phyloP scores from a whole-genome alignment of 202 grass and related monocot genomes.

The Hordeum pubiflorum region DNA sequence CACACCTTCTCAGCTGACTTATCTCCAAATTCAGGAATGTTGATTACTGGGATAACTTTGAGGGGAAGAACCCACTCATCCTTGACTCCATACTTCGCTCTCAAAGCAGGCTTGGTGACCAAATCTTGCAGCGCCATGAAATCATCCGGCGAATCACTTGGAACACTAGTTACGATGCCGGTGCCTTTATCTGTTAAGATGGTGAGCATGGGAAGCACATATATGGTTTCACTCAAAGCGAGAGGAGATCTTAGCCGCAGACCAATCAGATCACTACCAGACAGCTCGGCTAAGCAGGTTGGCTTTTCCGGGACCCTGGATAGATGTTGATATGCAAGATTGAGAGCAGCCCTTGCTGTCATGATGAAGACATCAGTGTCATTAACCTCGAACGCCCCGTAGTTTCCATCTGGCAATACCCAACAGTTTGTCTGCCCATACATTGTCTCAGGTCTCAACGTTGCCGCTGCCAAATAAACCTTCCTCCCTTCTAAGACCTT shows the following conservation, averaged over 20 bases:
- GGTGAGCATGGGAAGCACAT: conserved; percentile 75
- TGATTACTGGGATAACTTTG: conserved; percentile 56
- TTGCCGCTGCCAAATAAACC: conserved; percentile 72
- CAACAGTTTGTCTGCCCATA: conserved; percentile 84
- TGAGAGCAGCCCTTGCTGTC: conserved; percentile 58
- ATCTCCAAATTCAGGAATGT: conserved; percentile 72
- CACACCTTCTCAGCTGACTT: conserved; percentile 62
- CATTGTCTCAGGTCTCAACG: conserved; percentile 76
- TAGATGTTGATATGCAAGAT: conserved; percentile 73
- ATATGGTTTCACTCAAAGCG: conserved; percentile 55
- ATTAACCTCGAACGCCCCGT: conserved; percentile 84
- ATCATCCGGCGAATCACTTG: conserved; percentile 82
- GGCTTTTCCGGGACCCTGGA: conserved; percentile 57
- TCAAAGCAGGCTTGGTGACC: conserved; percentile 50
- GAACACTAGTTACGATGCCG: conserved; percentile 79
- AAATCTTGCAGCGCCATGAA: conserved; percentile 74
- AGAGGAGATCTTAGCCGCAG: conserved; percentile 60
- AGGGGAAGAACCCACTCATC: conserved; percentile 73
- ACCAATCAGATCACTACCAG: conserved; percentile 78
- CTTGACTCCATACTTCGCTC: conserved; percentile 61
- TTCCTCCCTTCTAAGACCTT: conserved; percentile 66
- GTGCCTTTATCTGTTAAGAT: conserved; percentile 78
- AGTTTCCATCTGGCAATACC: conserved; percentile 69
- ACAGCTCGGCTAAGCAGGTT: conserved; percentile 51
- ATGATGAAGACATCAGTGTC: conserved; percentile 72